Conservation (phyloP, 441 rosid genomes). For the Adansonia rubrostipa region DNA sequence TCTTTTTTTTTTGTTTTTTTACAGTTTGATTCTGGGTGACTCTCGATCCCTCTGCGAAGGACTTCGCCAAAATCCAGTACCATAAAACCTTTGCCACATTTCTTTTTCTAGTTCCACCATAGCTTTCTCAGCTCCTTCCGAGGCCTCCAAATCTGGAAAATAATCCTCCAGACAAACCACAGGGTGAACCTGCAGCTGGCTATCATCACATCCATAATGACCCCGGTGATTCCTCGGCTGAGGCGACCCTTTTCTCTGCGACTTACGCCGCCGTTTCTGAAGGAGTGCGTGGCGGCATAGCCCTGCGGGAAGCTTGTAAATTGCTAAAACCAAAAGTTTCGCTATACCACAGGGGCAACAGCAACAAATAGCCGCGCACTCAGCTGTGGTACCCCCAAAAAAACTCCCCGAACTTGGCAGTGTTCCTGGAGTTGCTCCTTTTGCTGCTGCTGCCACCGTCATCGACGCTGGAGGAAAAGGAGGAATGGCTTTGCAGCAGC, state of each 20-base stretch:
- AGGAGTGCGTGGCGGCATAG: constrained; percentile 53
- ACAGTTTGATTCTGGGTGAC: background rate
- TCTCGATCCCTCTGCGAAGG: constrained; percentile 72
- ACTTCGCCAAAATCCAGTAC: constrained; percentile 79
- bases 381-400: constrained; percentile 55
- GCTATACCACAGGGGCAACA: constrained; percentile 59
- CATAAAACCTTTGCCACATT: constrained; percentile 70
- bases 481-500: no score
- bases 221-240: constrained; percentile 32
- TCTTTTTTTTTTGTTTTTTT: background rate
- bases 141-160: constrained; percentile 26
- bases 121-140: constrained; percentile 47
- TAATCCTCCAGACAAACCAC: constrained; percentile 32
- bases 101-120: constrained; percentile 64
- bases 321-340: constrained; percentile 46
- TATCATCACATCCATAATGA: constrained; percentile 36
- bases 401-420: constrained; percentile 45
- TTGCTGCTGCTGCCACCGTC: no score
- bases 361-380: constrained; percentile 64
- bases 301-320: constrained; percentile 55
- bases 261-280: constrained; percentile 38
- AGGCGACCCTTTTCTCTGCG: constrained; percentile 37
- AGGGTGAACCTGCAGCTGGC: constrained; percentile 36
- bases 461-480: no score
- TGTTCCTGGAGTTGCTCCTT: background rate